Base-by-base conservation (phyloP, 2,329 filamentous ascomycete genomes). In the Aquanectria penicillioides region DNA sequence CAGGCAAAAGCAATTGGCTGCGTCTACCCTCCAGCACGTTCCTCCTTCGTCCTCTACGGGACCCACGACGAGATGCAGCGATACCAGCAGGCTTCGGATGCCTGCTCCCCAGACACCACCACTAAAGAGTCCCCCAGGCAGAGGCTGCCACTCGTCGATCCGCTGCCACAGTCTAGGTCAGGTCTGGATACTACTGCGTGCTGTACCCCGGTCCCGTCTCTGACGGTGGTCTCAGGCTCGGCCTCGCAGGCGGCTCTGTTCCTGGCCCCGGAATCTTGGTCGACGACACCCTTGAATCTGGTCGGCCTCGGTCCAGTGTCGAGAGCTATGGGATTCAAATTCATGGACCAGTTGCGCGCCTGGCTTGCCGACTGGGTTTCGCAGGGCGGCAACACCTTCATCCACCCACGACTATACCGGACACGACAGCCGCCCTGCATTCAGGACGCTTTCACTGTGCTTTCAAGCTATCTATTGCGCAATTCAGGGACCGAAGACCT, bases 281-380 rank as follows among this genome's bases (percentile, higher is more conserved):
- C 23, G 10, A 20, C 9, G 34, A 22, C 3, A 43, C 44, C 37
- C 5, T 22, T 52, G 8, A 41, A 22, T 18, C 22, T 26, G 15
- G 18, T 9, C 11, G 26, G 26, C 8, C n/a, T 34, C n/a, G 5
- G 43, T 46, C 60, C 59, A 11, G 49, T 65, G 1, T 52, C 57
- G 2, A 44, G 12, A 9, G 17, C 53, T 2, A 46, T 51, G 17
- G 34, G 61, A 15, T 36, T 50, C 5, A 26, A 20, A 6, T 50
- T 51, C 31, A 4, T 65, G 8, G 43, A 59, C 4, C 57, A 47
- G 9, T 41, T 41, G 9, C 49, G 18, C 10, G 12, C 31, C 5
- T 66, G 64, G 64, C 40, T 66, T 3, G 22, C 17, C 3, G 44
- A 65, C 4, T 66, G 64, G 64, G 15, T 44, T 6, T 26, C 7